phyloP scores from a whole-genome alignment of 495 filamentous ascomycete species.

The Sphaerosporella brunnea region DNA sequence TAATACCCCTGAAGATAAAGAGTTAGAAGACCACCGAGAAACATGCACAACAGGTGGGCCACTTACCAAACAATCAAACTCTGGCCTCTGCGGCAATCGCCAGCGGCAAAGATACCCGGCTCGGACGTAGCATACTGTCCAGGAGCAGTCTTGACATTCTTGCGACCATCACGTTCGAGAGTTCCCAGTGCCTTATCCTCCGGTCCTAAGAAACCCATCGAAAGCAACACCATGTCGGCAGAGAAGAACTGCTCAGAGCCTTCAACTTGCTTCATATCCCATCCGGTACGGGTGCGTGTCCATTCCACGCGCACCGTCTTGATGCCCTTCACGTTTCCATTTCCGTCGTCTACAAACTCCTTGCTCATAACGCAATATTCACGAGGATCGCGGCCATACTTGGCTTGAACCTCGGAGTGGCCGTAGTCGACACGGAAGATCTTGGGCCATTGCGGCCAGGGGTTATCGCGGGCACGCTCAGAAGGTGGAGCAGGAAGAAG shows the following conservation, averaged over 20 bases:
- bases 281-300: conserved; percentile 84
- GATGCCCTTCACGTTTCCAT: conserved; percentile 82
- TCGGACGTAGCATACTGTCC: conserved; percentile 82
- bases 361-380: conserved; percentile 99
- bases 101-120: conserved; percentile 81
- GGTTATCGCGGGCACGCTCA: conserved; percentile 90
- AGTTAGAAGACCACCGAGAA: too few species aligned
- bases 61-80: conserved; percentile 94
- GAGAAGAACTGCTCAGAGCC: conserved; percentile 94
- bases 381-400: conserved; percentile 91
- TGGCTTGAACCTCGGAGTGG: conserved; percentile 89
- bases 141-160: conserved; percentile 92
- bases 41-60: too few species aligned
- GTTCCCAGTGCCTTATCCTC: conserved; percentile 78
- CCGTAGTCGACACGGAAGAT: conserved; percentile 98
- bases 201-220: conserved; percentile 96
- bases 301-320: conserved; percentile 96
- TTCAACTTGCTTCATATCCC: conserved; percentile 98
- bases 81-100: conserved; percentile 92
- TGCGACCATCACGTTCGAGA: conserved; percentile 80
- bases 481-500: conserved; percentile 85
- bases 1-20: conserved; percentile 98
- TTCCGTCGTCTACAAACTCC: conserved; percentile 89
- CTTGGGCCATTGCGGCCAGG: conserved; percentile 98
- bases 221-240: conserved; percentile 86